Base-by-base conservation (phyloP, 2,329 filamentous ascomycete genomes). In the Reticulascus tulasneorum region DNA sequence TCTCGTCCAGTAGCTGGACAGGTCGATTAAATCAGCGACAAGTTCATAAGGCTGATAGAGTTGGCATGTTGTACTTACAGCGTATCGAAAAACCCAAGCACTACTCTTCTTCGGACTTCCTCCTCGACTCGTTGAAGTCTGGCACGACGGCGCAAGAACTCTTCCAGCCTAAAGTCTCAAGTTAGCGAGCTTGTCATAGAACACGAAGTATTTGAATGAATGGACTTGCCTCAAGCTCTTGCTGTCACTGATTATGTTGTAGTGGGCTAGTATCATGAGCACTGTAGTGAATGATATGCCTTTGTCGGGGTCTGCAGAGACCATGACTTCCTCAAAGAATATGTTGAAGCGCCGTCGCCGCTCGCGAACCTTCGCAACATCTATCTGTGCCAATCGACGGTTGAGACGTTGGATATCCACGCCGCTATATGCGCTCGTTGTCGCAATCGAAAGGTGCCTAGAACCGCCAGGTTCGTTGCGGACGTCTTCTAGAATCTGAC, bases 201-300 rank as follows among this genome's bases (percentile, higher is more conserved):
- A n/a, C n/a, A n/a, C n/a, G n/a, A n/a, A n/a, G n/a, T n/a, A n/a
- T n/a, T n/a, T n/a, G n/a, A n/a, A n/a, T n/a, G 18, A 23, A 48
- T n/a, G 18, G 29, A 61, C 67, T 56, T 66, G 86, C 82, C 77
- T 83, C 54, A 98, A 67, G 61, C 89, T 95, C 71, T 96, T 96
- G 67, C 84, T 96, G 62, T 98, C 93, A 49, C 84, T 95, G 58
- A 98, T 98, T 54, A 98, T 89, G 54, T 97, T 98, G 72, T 98
- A 94, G 62, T 98, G 93, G 22, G 94, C 91, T 38, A 98, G 71
- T 42, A 94, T 94, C 84, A 98, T 93, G 33, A 98, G 72, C 16
- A 96, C 84, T 7, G 84, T 83, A 4, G 88, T 93, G 59, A 98
- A 98, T 1, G 86, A 84, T 41, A 98, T 94, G 30, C 93, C 93